Evolutionary conservation across 345 rosid species (phyloP).

Genomic region (Ceriops zippeliana): DNA sequence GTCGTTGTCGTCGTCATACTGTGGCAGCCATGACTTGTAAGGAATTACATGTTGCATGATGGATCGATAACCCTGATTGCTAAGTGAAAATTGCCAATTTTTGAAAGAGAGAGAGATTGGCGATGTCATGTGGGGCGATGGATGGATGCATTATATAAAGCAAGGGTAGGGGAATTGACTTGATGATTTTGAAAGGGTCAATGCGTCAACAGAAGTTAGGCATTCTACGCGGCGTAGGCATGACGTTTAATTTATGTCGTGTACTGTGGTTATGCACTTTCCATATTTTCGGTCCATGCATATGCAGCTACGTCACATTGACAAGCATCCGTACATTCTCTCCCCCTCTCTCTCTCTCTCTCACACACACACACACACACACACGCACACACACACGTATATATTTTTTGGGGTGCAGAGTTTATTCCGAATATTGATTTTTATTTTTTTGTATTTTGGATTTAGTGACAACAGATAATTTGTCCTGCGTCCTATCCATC

Average conservation of each 20-base stretch:
- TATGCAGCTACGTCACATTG: background rate
- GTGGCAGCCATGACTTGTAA: slow-evolving; percentile 26
- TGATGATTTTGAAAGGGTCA: background rate
- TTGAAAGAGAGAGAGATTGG: background rate
- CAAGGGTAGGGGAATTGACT: background rate
- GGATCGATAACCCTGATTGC: background rate
- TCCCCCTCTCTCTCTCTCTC: too few relatives aligned
- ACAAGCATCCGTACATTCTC: background rate
- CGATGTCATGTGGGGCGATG: background rate
- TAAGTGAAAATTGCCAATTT: background rate
- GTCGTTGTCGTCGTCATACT: slow-evolving; percentile 11
- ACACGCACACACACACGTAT: too few relatives aligned
- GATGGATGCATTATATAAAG: too few relatives aligned
- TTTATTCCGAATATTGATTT: too few relatives aligned
- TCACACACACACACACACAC: too few relatives aligned
- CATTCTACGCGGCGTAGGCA: slow-evolving; percentile 1
- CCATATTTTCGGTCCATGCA: background rate
- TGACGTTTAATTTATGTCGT: slow-evolving; percentile 13
- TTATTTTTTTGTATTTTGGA: too few relatives aligned
- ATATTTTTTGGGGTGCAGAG: too few relatives aligned
- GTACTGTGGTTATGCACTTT: background rate
- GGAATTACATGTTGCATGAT: slow-evolving; percentile 65
- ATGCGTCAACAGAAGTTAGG: slow-evolving; percentile 12
- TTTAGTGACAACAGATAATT: too few relatives aligned
- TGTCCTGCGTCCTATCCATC: too few relatives aligned